Evolutionary conservation across 2,329 filamentous ascomycete genomes (phyloP).

Genomic region (Cladosporium sp.): DNA sequence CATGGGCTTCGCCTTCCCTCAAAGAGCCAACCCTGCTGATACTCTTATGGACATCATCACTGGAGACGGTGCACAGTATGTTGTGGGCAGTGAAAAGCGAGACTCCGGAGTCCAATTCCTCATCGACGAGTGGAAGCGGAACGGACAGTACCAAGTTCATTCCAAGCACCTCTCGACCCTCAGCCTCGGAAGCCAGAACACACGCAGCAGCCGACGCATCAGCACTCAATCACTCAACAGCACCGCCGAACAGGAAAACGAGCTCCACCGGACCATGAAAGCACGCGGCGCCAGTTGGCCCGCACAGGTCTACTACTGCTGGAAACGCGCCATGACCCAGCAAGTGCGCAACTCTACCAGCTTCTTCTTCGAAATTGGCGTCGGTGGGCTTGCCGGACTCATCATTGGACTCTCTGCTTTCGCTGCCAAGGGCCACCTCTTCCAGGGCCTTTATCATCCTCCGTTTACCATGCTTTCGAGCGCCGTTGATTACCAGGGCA

Average conservation of each 20-base stretch:
- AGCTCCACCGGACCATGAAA: conserved; percentile 51
- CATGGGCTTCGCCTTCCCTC: conserved; percentile 54
- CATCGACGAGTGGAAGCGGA: conserved; percentile 51
- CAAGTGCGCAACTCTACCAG: conserved; percentile 57
- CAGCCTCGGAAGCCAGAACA: conserved; percentile 18
- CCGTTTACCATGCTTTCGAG: conserved; percentile 55
- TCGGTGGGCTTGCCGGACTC: conserved; percentile 55
- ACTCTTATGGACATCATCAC: conserved; percentile 64
- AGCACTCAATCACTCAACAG: conserved; percentile 37
- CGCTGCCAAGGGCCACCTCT: conserved; percentile 54
- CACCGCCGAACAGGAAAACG: conserved; percentile 44
- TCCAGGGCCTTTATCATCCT: conserved; percentile 54
- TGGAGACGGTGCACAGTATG: conserved; percentile 57
- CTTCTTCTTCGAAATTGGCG: conserved; percentile 58
- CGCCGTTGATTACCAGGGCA: conserved; percentile 53
- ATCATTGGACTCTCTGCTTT: conserved; percentile 58
- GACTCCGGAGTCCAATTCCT: conserved; percentile 52
- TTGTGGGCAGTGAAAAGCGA: conserved; percentile 32
- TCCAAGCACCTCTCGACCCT: conserved; percentile 26
- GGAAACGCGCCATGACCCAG: conserved; percentile 57
- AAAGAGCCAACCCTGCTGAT: conserved; percentile 58
- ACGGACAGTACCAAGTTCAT: conserved; percentile 27
- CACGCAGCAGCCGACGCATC: conserved; percentile 29
- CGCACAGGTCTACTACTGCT: conserved; percentile 57
- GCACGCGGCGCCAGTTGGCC: conserved; percentile 52